Percentiles rank a stretch among this genome's conserved stretches.
phyloP scores from a whole-genome alignment of 352 stramenopile genomes.

The Phytopythium vexans region DNA sequence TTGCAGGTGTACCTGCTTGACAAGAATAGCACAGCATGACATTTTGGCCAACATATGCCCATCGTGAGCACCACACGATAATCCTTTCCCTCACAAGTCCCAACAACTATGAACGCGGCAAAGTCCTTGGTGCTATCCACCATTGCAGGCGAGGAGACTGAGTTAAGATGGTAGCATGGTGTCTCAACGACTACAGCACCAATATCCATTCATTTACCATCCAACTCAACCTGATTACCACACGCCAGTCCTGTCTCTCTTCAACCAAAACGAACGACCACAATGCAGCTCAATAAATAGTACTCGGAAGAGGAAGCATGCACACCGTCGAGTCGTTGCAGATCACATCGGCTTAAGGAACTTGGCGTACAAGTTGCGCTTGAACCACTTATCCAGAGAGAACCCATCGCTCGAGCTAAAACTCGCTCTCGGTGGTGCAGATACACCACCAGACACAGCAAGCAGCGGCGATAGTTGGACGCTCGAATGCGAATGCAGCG shows the following conservation, averaged over 20 bases:
- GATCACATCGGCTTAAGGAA: conserved; percentile 2
- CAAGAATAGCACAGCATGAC: not conserved
- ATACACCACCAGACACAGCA: no score
- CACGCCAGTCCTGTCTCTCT: not conserved
- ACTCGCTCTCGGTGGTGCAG: no score
- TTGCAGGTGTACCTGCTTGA: not conserved
- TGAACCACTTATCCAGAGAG: conserved; percentile 39
- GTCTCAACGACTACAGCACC: no score
- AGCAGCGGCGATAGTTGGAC: no score
- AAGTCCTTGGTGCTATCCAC: no score
- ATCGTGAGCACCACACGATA: no score
- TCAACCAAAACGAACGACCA: not conserved
- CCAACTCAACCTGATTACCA: no score
- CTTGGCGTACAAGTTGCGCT: conserved; percentile 13
- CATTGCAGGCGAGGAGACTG: no score
- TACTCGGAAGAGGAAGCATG: not conserved
- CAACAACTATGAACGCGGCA: no score
- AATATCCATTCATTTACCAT: no score
- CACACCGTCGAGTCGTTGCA: not conserved
- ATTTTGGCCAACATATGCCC: not conserved
- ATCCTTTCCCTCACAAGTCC: no score
- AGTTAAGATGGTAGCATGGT: no score
- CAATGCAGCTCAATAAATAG: not conserved
- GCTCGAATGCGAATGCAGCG: not conserved
- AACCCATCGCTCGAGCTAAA: conserved; percentile 34